A percentile compares a stretch with the other conserved stretches of the same genome.
phyloP scores from a whole-genome alignment of 2,329 filamentous ascomycete species.

The Apiospora aurea region DNA sequence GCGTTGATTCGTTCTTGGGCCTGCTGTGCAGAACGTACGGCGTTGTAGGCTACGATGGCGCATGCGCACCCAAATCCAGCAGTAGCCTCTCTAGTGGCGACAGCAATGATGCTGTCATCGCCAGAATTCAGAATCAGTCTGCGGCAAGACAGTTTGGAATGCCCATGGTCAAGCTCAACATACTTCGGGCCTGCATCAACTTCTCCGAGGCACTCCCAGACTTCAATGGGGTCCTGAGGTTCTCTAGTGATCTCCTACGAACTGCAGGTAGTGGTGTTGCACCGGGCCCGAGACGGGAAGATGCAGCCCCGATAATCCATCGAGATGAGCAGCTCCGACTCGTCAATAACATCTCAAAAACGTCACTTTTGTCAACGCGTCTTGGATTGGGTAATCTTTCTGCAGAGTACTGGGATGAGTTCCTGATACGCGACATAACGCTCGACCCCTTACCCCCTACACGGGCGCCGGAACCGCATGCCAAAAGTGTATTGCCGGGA shows the following conservation, averaged over 20 bases:
- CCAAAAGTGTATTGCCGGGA: constrained; percentile 60
- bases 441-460: constrained; percentile 68
- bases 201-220: constrained; percentile 94
- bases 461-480: constrained; percentile 71
- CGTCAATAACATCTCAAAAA: constrained; percentile 86
- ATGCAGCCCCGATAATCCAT: constrained; percentile 73
- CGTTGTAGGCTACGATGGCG: constrained; percentile 59
- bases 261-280: constrained; percentile 83
- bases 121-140: constrained; percentile 66
- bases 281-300: constrained; percentile 71
- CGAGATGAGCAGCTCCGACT: constrained; percentile 86
- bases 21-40: constrained; percentile 70
- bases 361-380: constrained; percentile 77
- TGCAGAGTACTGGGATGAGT: constrained; percentile 97
- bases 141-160: constrained; percentile 76
- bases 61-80: constrained; percentile 27
- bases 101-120: constrained; percentile 59
- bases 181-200: constrained; percentile 88
- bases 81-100: constrained; percentile 43
- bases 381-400: constrained; percentile 74
- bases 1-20: constrained; percentile 69
- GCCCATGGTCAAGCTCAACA: constrained; percentile 80
- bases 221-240: constrained; percentile 86
- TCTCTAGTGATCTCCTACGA: constrained; percentile 83
- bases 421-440: constrained; percentile 80